phyloP scores from a whole-genome alignment of 2,329 filamentous ascomycete species.

The Beauveria brongniartii region DNA sequence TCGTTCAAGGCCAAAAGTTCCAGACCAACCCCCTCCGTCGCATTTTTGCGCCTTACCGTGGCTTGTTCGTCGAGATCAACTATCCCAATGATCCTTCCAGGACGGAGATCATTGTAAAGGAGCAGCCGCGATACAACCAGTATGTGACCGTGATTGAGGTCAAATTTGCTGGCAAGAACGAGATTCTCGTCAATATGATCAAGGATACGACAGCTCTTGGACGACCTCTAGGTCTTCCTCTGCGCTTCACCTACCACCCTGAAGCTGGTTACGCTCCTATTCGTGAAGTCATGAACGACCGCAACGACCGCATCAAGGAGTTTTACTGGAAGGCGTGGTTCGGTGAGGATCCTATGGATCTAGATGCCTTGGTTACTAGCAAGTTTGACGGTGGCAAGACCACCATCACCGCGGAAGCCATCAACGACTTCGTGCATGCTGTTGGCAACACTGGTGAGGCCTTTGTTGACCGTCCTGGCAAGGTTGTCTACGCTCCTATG shows the following conservation, averaged over 20 bases:
- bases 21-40: slow-evolving; percentile 93
- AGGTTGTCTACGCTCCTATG: slow-evolving; percentile 93
- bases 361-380: slow-evolving; percentile 76
- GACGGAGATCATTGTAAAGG: slow-evolving; percentile 79
- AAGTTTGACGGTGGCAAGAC: slow-evolving; percentile 85
- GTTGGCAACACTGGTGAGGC: slow-evolving; percentile 97
- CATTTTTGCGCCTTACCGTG: slow-evolving; percentile 78
- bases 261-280: slow-evolving; percentile 97
- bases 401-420: slow-evolving; percentile 81
- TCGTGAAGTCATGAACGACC: slow-evolving; percentile 87
- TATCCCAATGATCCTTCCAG: slow-evolving; percentile 74
- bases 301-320: slow-evolving; percentile 97
- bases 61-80: slow-evolving; percentile 81
- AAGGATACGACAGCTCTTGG: slow-evolving; percentile 86
- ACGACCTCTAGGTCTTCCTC: slow-evolving; percentile 70
- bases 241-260: slow-evolving; percentile 88
- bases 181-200: slow-evolving; percentile 83
- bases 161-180: slow-evolving; percentile 62
- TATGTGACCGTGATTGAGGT: slow-evolving; percentile 84
- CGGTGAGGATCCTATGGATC: slow-evolving; percentile 72
- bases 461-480: slow-evolving; percentile 91
- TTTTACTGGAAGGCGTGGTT: slow-evolving; percentile 99
- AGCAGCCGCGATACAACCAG: slow-evolving; percentile 79
- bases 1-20: slow-evolving; percentile 93
- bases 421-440: slow-evolving; percentile 98